Evolutionary conservation across 768 basidiomycete genomes (phyloP).

Genomic region (Mycena belliarum): DNA sequence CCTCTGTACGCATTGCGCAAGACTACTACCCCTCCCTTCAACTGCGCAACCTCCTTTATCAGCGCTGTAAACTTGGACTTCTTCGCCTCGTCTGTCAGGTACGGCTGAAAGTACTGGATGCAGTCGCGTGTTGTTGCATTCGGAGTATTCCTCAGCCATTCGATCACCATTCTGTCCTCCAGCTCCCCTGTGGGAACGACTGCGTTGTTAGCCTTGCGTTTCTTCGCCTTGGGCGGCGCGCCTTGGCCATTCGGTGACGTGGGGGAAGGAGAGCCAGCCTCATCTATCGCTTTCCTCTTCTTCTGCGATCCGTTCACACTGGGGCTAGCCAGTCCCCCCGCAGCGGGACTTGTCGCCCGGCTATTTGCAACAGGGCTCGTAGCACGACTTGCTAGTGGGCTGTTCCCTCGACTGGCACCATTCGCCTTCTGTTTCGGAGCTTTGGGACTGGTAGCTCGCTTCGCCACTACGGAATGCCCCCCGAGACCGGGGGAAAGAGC

Average conservation of each 20-base stretch:
- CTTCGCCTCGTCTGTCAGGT: slow-evolving; percentile 66
- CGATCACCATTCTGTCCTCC: slow-evolving; percentile 65
- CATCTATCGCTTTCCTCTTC: slow-evolving; percentile 44
- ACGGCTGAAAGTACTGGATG: slow-evolving; percentile 77
- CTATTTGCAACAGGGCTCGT: slow-evolving; percentile 48
- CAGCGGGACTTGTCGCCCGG: slow-evolving; percentile 47
- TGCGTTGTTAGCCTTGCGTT: slow-evolving; percentile 47
- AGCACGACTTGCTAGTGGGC: slow-evolving; percentile 61
- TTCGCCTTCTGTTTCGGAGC: slow-evolving; percentile 56
- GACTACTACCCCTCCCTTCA: slow-evolving; percentile 66
- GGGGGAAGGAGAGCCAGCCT: slow-evolving; percentile 33
- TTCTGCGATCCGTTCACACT: slow-evolving; percentile 25
- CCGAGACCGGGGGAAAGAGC: slow-evolving; percentile 55
- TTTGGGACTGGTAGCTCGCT: slow-evolving; percentile 84
- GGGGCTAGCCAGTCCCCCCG: slow-evolving; percentile 28
- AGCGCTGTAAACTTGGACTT: slow-evolving; percentile 76
- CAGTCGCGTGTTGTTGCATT: slow-evolving; percentile 77
- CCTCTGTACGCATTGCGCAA: slow-evolving; percentile 46
- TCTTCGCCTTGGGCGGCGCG: slow-evolving; percentile 49
- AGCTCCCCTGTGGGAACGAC: slow-evolving; percentile 55
- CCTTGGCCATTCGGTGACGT: slow-evolving; percentile 28
- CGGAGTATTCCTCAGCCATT: slow-evolving; percentile 72
- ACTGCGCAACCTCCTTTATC: slow-evolving; percentile 75
- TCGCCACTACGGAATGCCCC: slow-evolving; percentile 79
- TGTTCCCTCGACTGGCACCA: slow-evolving; percentile 54